phyloP scores from a whole-genome alignment of 768 basidiomycete species.

The Sistotremastrum suecicum region DNA sequence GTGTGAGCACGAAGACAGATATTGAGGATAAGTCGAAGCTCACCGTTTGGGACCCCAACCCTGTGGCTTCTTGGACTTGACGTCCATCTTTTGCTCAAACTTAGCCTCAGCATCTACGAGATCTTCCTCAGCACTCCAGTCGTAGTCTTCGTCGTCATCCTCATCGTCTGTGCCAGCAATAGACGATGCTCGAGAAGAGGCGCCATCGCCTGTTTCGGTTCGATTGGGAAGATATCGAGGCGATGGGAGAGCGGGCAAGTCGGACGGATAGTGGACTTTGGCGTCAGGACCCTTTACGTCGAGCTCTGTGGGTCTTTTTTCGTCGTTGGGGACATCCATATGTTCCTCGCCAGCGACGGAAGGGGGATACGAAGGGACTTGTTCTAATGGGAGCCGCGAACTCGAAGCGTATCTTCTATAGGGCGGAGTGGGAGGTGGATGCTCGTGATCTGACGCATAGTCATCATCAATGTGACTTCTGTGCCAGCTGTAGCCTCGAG shows the following conservation, averaged over 20 bases:
- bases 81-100: constrained; percentile 47
- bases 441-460: too few relatives aligned
- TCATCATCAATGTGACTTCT: too few relatives aligned
- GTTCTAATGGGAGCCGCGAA: too few relatives aligned
- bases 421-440: too few relatives aligned
- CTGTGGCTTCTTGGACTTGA: constrained; percentile 23
- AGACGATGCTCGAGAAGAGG: constrained; percentile 24
- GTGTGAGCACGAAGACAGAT: not conserved
- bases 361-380: too few relatives aligned
- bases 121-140: constrained; percentile 73
- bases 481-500: too few relatives aligned
- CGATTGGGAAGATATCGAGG: too few relatives aligned
- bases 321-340: too few relatives aligned
- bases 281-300: not conserved
- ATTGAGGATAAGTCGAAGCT: constrained; percentile 7
- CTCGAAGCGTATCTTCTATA: too few relatives aligned
- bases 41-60: constrained; percentile 45
- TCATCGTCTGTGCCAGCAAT: constrained; percentile 42
- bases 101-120: constrained; percentile 56
- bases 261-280: not conserved
- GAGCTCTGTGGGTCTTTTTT: not conserved
- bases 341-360: too few relatives aligned
- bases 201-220: too few relatives aligned
- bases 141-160: constrained; percentile 46
- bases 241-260: not conserved